Conservation (phyloP, 495 filamentous ascomycete genomes). For the Talaromyces liani region DNA sequence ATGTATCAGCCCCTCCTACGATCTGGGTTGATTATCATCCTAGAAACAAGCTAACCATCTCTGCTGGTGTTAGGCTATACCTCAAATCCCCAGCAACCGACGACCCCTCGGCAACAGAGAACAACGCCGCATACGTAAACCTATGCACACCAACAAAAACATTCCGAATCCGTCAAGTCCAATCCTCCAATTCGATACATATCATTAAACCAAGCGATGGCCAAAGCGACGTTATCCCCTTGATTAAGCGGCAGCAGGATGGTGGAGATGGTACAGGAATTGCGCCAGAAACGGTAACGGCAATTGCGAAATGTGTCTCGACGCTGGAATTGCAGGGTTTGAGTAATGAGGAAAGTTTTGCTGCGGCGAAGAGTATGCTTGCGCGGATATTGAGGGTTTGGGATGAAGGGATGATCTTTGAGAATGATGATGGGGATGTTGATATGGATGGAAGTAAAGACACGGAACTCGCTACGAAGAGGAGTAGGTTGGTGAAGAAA, state of each 20-base stretch:
- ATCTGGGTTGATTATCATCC: background rate
- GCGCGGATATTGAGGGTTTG: slow-evolving; percentile 28
- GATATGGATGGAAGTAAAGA: slow-evolving; percentile 8
- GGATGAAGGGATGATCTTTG: background rate
- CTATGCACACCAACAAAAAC: slow-evolving; percentile 63
- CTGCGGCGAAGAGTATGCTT: slow-evolving; percentile 14
- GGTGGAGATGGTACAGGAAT: slow-evolving; percentile 12
- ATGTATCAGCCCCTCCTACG: slow-evolving; percentile 18
- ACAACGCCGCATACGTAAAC: slow-evolving; percentile 55
- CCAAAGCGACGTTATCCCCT: slow-evolving; percentile 19
- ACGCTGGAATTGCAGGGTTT: slow-evolving; percentile 58
- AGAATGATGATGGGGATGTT: slow-evolving; percentile 14
- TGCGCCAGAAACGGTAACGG: slow-evolving; percentile 36
- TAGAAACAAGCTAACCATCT: background rate
- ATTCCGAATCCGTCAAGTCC: slow-evolving; percentile 79
- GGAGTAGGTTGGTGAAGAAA: slow-evolving; percentile 13
- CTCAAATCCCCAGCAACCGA: slow-evolving; percentile 47
- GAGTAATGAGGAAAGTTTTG: slow-evolving; percentile 11
- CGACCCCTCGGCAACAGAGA: slow-evolving; percentile 6
- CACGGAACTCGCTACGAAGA: background rate
- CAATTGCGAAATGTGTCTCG: slow-evolving; percentile 64
- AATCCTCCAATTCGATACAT: slow-evolving; percentile 82
- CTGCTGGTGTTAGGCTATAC: slow-evolving; percentile 43
- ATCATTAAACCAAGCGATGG: slow-evolving; percentile 50
- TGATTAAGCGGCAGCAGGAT: slow-evolving; percentile 10